Percentiles rank a stretch among this genome's conserved stretches.
These are phyloP conservation scores for Calycina herbarum DNA, from an alignment of 2,329 filamentous ascomycete species.

Conservation along the genomic window DNA sequence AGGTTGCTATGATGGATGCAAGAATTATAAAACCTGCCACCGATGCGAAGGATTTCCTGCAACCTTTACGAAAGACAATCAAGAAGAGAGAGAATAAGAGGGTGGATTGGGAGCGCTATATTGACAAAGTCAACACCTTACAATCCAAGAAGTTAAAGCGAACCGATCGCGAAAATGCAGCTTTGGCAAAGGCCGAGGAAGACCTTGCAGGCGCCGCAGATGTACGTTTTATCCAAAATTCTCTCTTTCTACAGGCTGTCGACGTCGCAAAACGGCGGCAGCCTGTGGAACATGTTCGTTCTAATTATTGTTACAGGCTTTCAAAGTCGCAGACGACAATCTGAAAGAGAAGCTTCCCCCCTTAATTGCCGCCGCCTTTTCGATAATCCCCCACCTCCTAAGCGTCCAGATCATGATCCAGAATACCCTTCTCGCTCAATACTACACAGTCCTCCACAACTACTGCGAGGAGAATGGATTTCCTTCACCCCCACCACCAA, in stretches of 20 bases:
- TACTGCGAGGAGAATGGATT: conserved; percentile 70
- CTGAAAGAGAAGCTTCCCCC: conserved; percentile 70
- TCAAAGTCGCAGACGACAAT: conserved; percentile 72
- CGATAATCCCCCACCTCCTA: conserved; percentile 71
- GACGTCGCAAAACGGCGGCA: not conserved
- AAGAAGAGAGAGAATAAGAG: conserved; percentile 84
- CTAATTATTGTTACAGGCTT: conserved; percentile 52
- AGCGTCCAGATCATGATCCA: conserved; percentile 72
- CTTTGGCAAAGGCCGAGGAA: conserved; percentile 68
- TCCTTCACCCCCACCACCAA: conserved; percentile 69
- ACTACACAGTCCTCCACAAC: conserved; percentile 74
- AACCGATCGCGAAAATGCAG: conserved; percentile 70
- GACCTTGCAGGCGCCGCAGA: conserved; percentile 67
- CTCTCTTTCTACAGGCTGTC: not conserved
- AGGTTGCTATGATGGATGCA: conserved; percentile 68
- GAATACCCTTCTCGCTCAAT: conserved; percentile 72
- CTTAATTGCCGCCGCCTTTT: conserved; percentile 69
- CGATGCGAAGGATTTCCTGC: conserved; percentile 66
- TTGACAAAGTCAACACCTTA: conserved; percentile 68
- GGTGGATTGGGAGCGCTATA: conserved; percentile 76
- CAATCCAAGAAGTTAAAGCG: conserved; percentile 66
- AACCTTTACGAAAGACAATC: conserved; percentile 76
- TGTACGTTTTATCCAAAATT: conserved; percentile 44
- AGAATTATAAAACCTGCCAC: conserved; percentile 69
- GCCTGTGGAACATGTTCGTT: conserved; percentile 22